Evolutionary conservation across 2,329 filamentous ascomycete genomes (phyloP).

Genomic region (Paraphoma sp.): DNA sequence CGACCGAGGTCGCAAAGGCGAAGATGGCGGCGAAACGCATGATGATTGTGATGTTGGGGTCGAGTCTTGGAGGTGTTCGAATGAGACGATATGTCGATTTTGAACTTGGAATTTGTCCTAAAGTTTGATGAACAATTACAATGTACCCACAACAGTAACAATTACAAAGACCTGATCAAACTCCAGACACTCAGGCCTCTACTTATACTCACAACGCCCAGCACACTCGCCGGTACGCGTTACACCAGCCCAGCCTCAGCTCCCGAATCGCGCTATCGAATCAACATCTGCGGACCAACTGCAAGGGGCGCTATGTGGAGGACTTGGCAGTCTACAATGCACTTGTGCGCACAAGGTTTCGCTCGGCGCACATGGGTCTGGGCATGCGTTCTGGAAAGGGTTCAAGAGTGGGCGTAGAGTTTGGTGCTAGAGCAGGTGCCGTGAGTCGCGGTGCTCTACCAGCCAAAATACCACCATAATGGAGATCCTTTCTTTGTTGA

Average conservation of each 20-base stretch:
- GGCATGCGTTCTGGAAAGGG: background rate
- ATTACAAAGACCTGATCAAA: background rate
- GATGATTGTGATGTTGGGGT: constrained; percentile 10
- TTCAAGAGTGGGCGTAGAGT: too few species aligned
- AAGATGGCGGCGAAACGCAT: constrained; percentile 42
- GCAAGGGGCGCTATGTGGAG: background rate
- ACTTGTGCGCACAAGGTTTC: too few species aligned
- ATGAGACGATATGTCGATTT: background rate
- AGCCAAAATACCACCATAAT: too few species aligned
- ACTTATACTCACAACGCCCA: background rate
- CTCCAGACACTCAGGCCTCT: too few species aligned
- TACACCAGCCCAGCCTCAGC: background rate
- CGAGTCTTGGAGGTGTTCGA: background rate
- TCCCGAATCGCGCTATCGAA: background rate
- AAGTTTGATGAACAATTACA: background rate
- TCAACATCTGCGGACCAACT: background rate
- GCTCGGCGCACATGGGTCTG: too few species aligned
- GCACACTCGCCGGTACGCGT: background rate
- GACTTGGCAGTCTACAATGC: background rate
- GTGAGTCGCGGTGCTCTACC: too few species aligned
- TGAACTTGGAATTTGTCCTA: background rate
- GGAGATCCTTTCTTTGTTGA: too few species aligned
- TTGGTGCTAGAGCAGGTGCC: too few species aligned
- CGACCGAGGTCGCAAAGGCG: constrained; percentile 35
- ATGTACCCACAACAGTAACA: background rate